These are phyloP conservation scores for Camelina sativa DNA, from an alignment of 345 rosid species.

Conservation along the genomic window DNA sequence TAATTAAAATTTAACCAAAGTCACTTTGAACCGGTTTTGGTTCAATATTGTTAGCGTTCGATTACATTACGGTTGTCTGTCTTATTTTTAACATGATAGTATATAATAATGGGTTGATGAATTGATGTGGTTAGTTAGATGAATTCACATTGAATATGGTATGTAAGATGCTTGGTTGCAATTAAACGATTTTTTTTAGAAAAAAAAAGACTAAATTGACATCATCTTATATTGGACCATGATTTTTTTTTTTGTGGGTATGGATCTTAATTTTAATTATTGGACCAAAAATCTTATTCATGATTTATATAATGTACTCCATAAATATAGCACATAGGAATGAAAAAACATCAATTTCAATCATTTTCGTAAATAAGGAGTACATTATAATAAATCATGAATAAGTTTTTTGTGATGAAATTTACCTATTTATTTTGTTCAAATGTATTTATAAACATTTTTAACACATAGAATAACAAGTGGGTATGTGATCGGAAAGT, in stretches of 20 bases:
- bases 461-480: slow-evolving; percentile 12
- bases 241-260: too few species aligned
- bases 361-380: neutral
- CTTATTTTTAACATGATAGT: neutral
- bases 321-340: too few species aligned
- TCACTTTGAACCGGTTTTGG: neutral
- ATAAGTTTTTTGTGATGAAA: neutral
- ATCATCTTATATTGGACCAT: too few species aligned
- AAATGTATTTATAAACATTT: neutral
- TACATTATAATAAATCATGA: neutral
- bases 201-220: too few species aligned
- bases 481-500: slow-evolving; percentile 32
- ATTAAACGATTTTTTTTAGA: too few species aligned
- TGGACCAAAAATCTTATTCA: too few species aligned
- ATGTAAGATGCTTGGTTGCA: too few species aligned
- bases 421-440: neutral
- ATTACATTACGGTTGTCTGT: neutral
- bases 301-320: too few species aligned
- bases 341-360: too few species aligned
- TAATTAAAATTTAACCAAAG: neutral
- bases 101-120: neutral
- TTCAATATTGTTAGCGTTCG: neutral
- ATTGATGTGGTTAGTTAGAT: too few species aligned
- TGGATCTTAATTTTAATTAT: too few species aligned
- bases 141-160: too few species aligned